These are phyloP conservation scores for Sclerotinia nivalis DNA, from an alignment of 2,329 filamentous ascomycete species.

Conservation along the genomic window DNA sequence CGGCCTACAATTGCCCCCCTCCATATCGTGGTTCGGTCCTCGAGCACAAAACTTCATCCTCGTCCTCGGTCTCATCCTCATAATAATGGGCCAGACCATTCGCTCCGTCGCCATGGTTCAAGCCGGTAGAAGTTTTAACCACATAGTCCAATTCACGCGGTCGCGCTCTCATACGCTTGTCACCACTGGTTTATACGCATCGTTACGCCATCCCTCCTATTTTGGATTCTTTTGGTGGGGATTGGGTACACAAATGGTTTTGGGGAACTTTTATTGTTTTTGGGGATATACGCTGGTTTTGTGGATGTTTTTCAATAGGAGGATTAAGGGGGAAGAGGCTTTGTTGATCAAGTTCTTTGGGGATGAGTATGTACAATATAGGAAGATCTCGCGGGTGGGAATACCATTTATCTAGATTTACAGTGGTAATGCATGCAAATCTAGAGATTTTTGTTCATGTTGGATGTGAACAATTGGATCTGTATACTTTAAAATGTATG, in stretches of 20 bases:
- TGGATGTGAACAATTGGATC: neutral
- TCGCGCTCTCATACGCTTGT: constrained; percentile 75
- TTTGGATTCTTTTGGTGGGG: constrained; percentile 99
- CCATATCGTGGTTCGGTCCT: constrained; percentile 28
- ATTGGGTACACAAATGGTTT: constrained; percentile 85
- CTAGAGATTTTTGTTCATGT: neutral
- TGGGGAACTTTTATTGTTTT: constrained; percentile 82
- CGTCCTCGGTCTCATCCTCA: constrained; percentile 60
- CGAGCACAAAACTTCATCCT: constrained; percentile 43
- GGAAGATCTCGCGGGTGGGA: constrained; percentile 67
- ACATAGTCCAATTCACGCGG: constrained; percentile 73
- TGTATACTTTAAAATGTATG: neutral
- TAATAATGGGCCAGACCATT: constrained; percentile 70
- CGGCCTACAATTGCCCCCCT: neutral
- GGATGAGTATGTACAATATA: constrained; percentile 75
- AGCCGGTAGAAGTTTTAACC: constrained; percentile 90
- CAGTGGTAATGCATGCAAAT: constrained; percentile 11
- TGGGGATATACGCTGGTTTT: constrained; percentile 71
- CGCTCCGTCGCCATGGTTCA: constrained; percentile 85
- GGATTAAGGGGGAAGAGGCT: constrained; percentile 79
- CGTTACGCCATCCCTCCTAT: constrained; percentile 84
- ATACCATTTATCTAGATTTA: constrained; percentile 70
- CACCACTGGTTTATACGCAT: constrained; percentile 74
- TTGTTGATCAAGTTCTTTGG: constrained; percentile 81
- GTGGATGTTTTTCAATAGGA: constrained; percentile 78